These are phyloP conservation scores for Phylloporus arenicola DNA, from an alignment of 768 basidiomycete genomes.

Conservation along the genomic window DNA sequence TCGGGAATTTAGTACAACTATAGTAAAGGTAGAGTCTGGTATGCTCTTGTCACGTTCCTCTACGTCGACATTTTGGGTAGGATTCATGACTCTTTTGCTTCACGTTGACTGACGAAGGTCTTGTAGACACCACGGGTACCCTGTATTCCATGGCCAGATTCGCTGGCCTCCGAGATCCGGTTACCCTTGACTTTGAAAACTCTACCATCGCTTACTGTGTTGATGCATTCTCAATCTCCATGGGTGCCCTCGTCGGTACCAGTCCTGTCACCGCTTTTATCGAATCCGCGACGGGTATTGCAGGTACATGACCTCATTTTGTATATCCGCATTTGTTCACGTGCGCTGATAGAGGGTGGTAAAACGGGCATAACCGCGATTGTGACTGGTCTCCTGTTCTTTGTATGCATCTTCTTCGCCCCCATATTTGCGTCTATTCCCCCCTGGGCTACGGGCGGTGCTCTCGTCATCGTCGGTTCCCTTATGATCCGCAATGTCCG, in stretches of 20 bases:
- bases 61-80: constrained; percentile 81
- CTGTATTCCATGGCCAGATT: constrained; percentile 90
- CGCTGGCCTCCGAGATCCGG: constrained; percentile 78
- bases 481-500: constrained; percentile 84
- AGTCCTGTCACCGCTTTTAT: constrained; percentile 81
- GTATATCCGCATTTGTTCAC: constrained; percentile 2
- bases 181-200: constrained; percentile 82
- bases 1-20: constrained; percentile 37
- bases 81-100: constrained; percentile 13
- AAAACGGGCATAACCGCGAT: constrained; percentile 83
- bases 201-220: constrained; percentile 79
- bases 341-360: constrained; percentile 59
- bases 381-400: constrained; percentile 67
- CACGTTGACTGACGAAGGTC: neutral
- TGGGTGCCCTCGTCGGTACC: constrained; percentile 75
- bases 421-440: constrained; percentile 88
- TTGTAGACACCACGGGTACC: constrained; percentile 52
- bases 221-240: constrained; percentile 75
- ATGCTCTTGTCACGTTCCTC: constrained; percentile 82
- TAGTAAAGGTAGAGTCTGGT: constrained; percentile 75
- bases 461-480: constrained; percentile 80
- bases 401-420: constrained; percentile 81
- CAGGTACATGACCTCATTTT: constrained; percentile 37
- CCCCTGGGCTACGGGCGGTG: constrained; percentile 82
- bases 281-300: constrained; percentile 78